Evolutionary conservation across 106 monocot genomes (phyloP).

Genomic region (Dioscorea alata): DNA sequence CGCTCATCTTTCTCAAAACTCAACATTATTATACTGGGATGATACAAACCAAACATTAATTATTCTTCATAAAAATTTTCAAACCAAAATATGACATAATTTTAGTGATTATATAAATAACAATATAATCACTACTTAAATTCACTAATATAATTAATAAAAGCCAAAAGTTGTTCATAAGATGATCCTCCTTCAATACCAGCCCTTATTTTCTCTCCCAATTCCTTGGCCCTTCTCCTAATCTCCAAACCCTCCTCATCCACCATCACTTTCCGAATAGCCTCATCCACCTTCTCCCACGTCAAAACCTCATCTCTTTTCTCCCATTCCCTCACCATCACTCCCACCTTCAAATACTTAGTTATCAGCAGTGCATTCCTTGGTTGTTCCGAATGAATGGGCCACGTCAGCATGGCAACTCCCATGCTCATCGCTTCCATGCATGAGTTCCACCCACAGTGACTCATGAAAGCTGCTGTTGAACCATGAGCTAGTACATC

Average conservation of each 20-base stretch:
- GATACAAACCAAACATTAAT: no score
- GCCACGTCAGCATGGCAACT: slow-evolving; percentile 36
- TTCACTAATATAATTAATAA: slow-evolving; percentile 25
- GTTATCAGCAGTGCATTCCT: slow-evolving; percentile 25
- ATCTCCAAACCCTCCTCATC: slow-evolving; percentile 23
- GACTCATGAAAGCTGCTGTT: slow-evolving; percentile 32
- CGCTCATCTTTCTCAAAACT: no score
- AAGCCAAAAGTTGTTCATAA: slow-evolving; percentile 8
- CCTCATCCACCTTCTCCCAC: slow-evolving; percentile 14
- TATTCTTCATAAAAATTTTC: no score
- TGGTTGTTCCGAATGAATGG: slow-evolving; percentile 50
- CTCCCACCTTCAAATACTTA: slow-evolving; percentile 20
- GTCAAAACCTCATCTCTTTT: slow-evolving; percentile 9
- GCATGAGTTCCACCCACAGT: slow-evolving; percentile 45
- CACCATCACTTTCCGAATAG: slow-evolving; percentile 24
- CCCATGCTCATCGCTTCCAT: slow-evolving; percentile 26
- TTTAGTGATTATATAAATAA: no score
- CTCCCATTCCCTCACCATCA: slow-evolving; percentile 26
- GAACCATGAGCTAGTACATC: slow-evolving; percentile 16
- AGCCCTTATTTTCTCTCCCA: slow-evolving; percentile 11
- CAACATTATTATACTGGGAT: no score
- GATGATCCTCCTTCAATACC: slow-evolving; percentile 19
- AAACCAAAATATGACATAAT: no score
- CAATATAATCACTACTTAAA: neutral
- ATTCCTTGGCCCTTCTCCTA: slow-evolving; percentile 14